These are phyloP conservation scores for Dysphania ambrosioides DNA, from an alignment of 148 eudicot genomes.

Conservation along the genomic window DNA sequence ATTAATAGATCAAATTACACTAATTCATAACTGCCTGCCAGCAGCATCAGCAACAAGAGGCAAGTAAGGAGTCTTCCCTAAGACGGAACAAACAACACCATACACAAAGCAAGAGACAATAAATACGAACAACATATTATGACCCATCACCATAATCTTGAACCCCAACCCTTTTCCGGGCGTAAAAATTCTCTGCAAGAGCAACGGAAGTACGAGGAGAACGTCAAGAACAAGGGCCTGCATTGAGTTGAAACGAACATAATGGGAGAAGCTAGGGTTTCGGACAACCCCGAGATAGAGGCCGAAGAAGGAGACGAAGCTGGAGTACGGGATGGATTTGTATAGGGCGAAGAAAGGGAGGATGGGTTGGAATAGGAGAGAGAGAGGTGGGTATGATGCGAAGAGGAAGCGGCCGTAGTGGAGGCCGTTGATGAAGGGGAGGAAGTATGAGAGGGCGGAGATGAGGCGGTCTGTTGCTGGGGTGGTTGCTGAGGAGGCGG, in stretches of 20 bases:
- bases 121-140: conserved; percentile 56
- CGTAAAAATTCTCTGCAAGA: conserved; percentile 50
- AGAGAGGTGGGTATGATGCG: conserved; percentile 53
- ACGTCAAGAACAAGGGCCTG: conserved; percentile 85
- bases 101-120: conserved; percentile 58
- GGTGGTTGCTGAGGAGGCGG: conserved; percentile 38
- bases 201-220: conserved; percentile 55
- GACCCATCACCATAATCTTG: conserved; percentile 53
- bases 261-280: conserved; percentile 51
- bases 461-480: conserved; percentile 75
- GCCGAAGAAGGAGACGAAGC: conserved; percentile 67
- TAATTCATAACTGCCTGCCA: conserved; percentile 49
- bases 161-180: conserved; percentile 69
- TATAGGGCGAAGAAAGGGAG: conserved; percentile 58
- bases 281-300: conserved; percentile 68
- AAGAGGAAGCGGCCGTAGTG: conserved; percentile 79
- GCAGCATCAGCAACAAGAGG: conserved; percentile 96
- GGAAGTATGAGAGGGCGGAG: conserved; percentile 66
- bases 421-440: conserved; percentile 81
- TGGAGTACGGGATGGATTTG: conserved; percentile 63
- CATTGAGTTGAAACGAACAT: conserved; percentile 73
- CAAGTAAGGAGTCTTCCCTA: conserved; percentile 84
- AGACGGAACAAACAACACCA: conserved; percentile 43
- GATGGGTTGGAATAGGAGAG: conserved; percentile 49
- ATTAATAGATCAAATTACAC: neutral